Evolutionary conservation across 2,329 filamentous ascomycete genomes (phyloP).

Genomic region (Hypoxylon sp.): DNA sequence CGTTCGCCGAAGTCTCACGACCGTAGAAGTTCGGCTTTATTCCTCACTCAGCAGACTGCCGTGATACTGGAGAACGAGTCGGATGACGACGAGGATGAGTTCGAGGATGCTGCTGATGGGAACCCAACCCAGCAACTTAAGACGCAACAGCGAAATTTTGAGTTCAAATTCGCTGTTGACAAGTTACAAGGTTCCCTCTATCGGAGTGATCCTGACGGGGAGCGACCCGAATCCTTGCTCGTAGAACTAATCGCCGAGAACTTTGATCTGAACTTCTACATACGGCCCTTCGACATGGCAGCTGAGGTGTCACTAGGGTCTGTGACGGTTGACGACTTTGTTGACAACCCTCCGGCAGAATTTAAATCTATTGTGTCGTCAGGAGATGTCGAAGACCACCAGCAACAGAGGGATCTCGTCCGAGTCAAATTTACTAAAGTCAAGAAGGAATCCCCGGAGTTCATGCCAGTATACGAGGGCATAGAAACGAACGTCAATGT

Average conservation of each 20-base stretch:
- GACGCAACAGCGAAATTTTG: constrained; percentile 90
- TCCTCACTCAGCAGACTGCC: constrained; percentile 79
- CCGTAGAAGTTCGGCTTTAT: constrained; percentile 76
- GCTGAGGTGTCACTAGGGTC: constrained; percentile 91
- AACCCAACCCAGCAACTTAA: constrained; percentile 72
- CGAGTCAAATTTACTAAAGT: constrained; percentile 91
- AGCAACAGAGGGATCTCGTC: constrained; percentile 85
- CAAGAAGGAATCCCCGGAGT: constrained; percentile 92
- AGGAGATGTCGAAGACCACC: constrained; percentile 77
- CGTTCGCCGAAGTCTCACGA: constrained; percentile 64
- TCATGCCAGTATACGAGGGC: constrained; percentile 90
- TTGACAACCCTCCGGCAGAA: constrained; percentile 87
- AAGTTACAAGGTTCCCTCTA: constrained; percentile 94
- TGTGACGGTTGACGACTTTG: constrained; percentile 92
- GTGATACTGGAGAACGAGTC: constrained; percentile 84
- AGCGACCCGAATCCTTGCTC: constrained; percentile 82
- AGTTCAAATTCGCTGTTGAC: constrained; percentile 97
- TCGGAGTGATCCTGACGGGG: constrained; percentile 83
- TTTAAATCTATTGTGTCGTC: constrained; percentile 99
- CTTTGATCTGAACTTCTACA: constrained; percentile 89
- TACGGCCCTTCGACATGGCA: constrained; percentile 91
- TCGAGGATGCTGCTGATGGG: constrained; percentile 76
- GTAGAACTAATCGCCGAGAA: constrained; percentile 92
- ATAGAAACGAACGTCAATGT: constrained; percentile 95
- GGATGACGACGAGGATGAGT: constrained; percentile 74